Conservation (phyloP, 169 alveolate species). For the Blepharisma undulans region DNA sequence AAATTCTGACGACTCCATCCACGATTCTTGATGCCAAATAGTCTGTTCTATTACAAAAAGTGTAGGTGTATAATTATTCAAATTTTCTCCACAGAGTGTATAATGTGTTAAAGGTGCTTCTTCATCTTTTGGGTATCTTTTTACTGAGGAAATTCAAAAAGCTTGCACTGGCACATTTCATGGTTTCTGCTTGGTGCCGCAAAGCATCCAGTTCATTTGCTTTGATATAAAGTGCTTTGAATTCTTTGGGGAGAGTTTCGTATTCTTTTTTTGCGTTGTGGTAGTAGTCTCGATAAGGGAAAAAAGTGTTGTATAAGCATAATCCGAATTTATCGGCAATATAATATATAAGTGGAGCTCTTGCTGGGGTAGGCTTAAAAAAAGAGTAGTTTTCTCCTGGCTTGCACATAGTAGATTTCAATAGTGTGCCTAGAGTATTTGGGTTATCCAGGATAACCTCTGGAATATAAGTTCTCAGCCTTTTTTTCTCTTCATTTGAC, state of each 20-base stretch:
- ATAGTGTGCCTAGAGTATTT: not conserved
- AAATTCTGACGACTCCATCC: not conserved
- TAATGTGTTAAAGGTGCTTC: not conserved
- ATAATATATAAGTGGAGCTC: not conserved
- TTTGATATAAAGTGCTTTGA: not conserved
- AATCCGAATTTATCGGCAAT: not conserved
- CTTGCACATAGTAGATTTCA: not conserved
- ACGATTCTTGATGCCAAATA: not conserved
- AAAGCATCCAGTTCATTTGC: not conserved
- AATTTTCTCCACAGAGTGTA: not conserved
- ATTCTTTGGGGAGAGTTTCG: not conserved
- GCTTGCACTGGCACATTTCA: not conserved
- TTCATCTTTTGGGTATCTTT: not conserved
- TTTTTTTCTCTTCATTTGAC: not conserved
- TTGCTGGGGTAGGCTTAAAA: not conserved
- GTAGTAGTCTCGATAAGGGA: not conserved
- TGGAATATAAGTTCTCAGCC: not conserved
- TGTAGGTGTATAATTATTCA: not conserved
- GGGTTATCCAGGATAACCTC: not conserved
- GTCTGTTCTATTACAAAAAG: not conserved
- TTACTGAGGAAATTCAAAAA: not conserved
- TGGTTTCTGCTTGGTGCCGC: not conserved
- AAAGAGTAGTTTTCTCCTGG: not conserved
- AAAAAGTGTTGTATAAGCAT: not conserved
- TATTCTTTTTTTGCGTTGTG: not conserved